Base-by-base conservation (phyloP, 169 alveolate genomes). In the Babesia bovis region DNA sequence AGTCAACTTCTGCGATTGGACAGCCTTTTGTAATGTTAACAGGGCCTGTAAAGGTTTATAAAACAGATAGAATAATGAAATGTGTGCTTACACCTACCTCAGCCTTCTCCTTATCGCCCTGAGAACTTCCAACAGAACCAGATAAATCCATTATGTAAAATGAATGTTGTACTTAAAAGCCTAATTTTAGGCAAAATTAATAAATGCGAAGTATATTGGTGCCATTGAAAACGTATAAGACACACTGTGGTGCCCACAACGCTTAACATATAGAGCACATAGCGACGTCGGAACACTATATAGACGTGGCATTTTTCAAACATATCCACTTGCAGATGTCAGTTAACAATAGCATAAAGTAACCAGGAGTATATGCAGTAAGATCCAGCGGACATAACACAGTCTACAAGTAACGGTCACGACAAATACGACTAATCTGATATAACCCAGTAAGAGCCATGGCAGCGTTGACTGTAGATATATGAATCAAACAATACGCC, bases 371-470 rank as follows among this genome's bases (percentile, higher is more conserved):
- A n/a, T n/a, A n/a, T n/a, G n/a, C n/a, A n/a, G n/a, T n/a, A n/a
- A n/a, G n/a, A n/a, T n/a, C n/a, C n/a, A n/a, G n/a, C n/a, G n/a
- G n/a, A 9, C 30, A 41, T 1, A 60, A 49, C 49, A 45, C 1
- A 49, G 61, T 52, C 15, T 12, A 32, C 4, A 52, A 4, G 50
- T 30, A 9, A 38, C 73, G 59, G 44, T 78, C 82, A 36, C 87
- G 75, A 49, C 58, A 33, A 26, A 81, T 81, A 13, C 88, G 55
- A 3, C 38, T 19, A 9, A 87, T 38, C 66, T 87, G 93, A 36
- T 75, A 47, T 45, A 59, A 35, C n/a, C 93, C 93, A 9, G 93
- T 87, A n/a, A 78, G 17, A 12, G 90, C 91, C 93, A 87, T 87
- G 28, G 84, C 90, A 44, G 77, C 59, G 52, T 87, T 87, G 1